Evolutionary conservation across 2,329 filamentous ascomycete species (phyloP), one percentile per base, ranked within the genome.

Genomic region (Ceratocystis albifundus): DNA sequence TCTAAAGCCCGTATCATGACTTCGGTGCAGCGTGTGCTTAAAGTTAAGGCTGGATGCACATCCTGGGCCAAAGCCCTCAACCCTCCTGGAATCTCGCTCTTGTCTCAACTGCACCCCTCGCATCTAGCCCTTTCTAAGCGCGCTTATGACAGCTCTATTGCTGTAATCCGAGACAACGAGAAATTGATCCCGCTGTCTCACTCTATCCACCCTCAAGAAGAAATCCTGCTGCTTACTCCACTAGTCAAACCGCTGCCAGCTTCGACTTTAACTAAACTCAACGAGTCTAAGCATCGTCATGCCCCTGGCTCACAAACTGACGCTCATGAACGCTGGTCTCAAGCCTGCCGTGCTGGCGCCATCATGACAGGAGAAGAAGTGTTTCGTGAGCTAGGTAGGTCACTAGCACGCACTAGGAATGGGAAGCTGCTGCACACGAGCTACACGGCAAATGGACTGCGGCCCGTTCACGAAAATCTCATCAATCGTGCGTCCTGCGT

Each of bases 321-420:
- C 20, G 10, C 46, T 20, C 66, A 67, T 10, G 66, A 67, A n/a
- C 62, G 66, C 36, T 67, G 66, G 66, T 36, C 66, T 1, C 62
- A 67, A 28, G 57, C 55, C 36, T 57, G 59, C 20, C 65, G 67
- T 76, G 74, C 83, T 71, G 77, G 82, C 65, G 75, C 85, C 69
- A 82, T 96, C 22, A 90, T 96, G 87, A 96, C 89, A 70, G 93
- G 93, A 32, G 93, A 97, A 76, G 87, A 89, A 36, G 91, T 97
- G 0, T 97, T 97, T 71, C 83, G 90, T 71, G 91, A 96, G 73
- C 81, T 97, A 28, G 93, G 93, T 1, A 84, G 90, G 71, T 90
- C 89, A 5, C 78, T 97, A n/a, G 92, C 93, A 10, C 83, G 93
- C 64, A 88, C 91, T 70, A 82, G 92, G 25, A 90, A 89, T 70